Percentiles rank a stretch among this genome's conserved stretches.
Evolutionary conservation across 176 grass and related monocot species (phyloP).

Genomic region (Raddia distichophylla): DNA sequence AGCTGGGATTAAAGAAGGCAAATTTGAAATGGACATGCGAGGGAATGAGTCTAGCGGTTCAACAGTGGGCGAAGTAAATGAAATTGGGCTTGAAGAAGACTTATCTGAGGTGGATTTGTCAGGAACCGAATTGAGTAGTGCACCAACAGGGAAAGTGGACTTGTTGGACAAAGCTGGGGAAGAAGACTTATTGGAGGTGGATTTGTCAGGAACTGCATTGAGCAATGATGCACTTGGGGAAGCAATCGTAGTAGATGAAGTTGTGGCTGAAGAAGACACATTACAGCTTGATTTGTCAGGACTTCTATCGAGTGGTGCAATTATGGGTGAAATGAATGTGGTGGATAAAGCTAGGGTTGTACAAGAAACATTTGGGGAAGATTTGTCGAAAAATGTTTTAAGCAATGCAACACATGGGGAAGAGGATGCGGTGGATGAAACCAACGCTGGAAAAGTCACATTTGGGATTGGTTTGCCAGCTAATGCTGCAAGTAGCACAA

Average conservation of each 20-base stretch:
- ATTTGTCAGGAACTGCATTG: slow-evolving; percentile 20
- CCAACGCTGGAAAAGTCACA: neutral
- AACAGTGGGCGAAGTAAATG: neutral
- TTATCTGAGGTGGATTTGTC: neutral
- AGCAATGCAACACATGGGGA: neutral
- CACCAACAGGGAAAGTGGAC: neutral
- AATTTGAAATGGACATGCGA: neutral
- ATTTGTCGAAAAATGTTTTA: slow-evolving; percentile 30
- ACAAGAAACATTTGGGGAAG: slow-evolving; percentile 25
- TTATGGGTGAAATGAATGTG: neutral
- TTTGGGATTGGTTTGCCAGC: neutral
- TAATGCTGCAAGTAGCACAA: slow-evolving; percentile 8
- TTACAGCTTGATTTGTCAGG: neutral
- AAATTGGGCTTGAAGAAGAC: neutral
- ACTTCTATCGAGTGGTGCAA: neutral
- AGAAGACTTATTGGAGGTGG: neutral
- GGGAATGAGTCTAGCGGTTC: neutral
- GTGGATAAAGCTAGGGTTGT: neutral
- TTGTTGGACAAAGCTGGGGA: neutral
- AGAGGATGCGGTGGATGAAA: neutral
- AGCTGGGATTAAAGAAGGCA: slow-evolving; percentile 5
- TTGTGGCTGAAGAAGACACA: neutral
- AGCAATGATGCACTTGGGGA: neutral
- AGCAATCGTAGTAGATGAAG: neutral
- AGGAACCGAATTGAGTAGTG: slow-evolving; percentile 3